phyloP scores from a whole-genome alignment of 441 rosid genomes.

The Melianthus villosus region DNA sequence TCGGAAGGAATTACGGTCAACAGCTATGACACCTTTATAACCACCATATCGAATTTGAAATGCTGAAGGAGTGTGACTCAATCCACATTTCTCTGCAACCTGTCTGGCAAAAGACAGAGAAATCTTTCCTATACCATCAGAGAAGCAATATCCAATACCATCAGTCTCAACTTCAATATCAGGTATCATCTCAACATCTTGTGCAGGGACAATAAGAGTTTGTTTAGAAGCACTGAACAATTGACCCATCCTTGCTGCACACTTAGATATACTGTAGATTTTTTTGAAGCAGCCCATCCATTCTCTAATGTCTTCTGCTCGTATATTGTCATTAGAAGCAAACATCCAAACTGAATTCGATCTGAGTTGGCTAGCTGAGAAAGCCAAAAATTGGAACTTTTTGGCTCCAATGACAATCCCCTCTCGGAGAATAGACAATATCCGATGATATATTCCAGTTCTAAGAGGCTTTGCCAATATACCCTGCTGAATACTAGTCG shows the following conservation, averaged over 20 bases:
- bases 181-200: conserved; percentile 63
- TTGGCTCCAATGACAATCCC: conserved; percentile 64
- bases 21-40: conserved; percentile 77
- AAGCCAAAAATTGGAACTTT: conserved; percentile 71
- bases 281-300: conserved; percentile 95
- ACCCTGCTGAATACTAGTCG: conserved; percentile 45
- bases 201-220: conserved; percentile 46
- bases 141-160: conserved; percentile 66
- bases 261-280: conserved; percentile 65
- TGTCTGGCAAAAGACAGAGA: conserved; percentile 53
- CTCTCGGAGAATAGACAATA: conserved; percentile 50
- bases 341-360: conserved; percentile 95
- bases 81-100: conserved; percentile 67
- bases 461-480: conserved; percentile 49
- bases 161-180: conserved; percentile 59
- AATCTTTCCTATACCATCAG: conserved; percentile 91
- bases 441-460: conserved; percentile 52
- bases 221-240: conserved; percentile 73
- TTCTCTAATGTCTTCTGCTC: conserved; percentile 60
- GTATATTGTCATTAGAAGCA: conserved; percentile 61
- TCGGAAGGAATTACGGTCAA: conserved; percentile 56
- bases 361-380: conserved; percentile 85
- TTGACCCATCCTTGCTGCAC: conserved; percentile 98
- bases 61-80: conserved; percentile 63
- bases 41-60: conserved; percentile 95